These are phyloP conservation scores for Metarhizium robertsii DNA, from an alignment of 2,329 filamentous ascomycete species.

Conservation along the genomic window DNA sequence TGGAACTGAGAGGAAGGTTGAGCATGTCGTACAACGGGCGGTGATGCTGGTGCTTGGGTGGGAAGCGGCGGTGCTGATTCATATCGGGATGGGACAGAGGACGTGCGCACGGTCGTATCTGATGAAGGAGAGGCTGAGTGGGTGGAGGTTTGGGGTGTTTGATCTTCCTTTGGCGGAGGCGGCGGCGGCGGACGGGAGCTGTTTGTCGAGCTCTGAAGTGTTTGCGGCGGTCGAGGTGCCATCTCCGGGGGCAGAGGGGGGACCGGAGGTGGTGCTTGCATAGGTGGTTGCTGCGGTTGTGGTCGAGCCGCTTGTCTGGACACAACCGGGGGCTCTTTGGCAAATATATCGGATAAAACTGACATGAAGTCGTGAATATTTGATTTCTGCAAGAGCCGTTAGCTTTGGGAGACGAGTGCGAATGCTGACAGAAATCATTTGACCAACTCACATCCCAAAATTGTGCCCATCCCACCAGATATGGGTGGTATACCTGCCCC, in stretches of 20 bases:
- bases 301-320: constrained; percentile 50
- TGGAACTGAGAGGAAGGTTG: constrained; percentile 9
- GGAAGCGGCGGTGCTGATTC: constrained; percentile 39
- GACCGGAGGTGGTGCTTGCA: constrained; percentile 51
- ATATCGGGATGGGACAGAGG: constrained; percentile 28
- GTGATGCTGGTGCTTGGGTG: constrained; percentile 17
- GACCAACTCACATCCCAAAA: constrained; percentile 70
- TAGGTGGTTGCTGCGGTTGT: constrained; percentile 18
- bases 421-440: not conserved
- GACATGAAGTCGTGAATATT: constrained; percentile 74
- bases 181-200: constrained; percentile 38
- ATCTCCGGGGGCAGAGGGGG: constrained; percentile 63
- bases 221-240: constrained; percentile 29
- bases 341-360: constrained; percentile 78
- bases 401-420: not conserved
- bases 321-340: constrained; percentile 88
- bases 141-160: constrained; percentile 13
- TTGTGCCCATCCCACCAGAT: constrained; percentile 79
- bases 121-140: constrained; percentile 16
- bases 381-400: constrained; percentile 54
- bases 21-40: constrained; percentile 2
- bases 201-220: constrained; percentile 19
- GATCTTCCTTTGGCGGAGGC: constrained; percentile 32
- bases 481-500: constrained; percentile 91
- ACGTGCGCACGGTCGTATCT: constrained; percentile 7